Evolutionary conservation across 2,329 filamentous ascomycete genomes (phyloP).

Genomic region (Orbilia oligospora): DNA sequence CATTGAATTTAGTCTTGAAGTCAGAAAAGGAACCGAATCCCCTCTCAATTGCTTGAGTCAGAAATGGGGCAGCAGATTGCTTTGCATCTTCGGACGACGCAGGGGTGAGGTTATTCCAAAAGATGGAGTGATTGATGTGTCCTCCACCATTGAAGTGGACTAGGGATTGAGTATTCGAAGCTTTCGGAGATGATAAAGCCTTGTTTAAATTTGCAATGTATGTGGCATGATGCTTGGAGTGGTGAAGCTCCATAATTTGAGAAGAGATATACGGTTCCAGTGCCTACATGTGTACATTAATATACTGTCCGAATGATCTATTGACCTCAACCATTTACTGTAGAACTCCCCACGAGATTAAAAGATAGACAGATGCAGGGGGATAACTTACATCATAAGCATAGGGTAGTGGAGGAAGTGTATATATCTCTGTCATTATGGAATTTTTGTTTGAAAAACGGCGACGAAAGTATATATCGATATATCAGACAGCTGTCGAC

Average conservation of each 20-base stretch:
- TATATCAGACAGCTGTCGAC: too few relatives aligned
- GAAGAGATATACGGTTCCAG: constrained; percentile 81
- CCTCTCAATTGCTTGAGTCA: constrained; percentile 74
- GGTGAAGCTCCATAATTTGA: constrained; percentile 86
- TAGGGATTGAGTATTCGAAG: constrained; percentile 55
- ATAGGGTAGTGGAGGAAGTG: constrained; percentile 77
- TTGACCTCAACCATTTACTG: not conserved
- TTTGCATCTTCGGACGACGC: constrained; percentile 73
- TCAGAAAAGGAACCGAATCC: constrained; percentile 78
- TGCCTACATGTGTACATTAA: constrained; percentile 69
- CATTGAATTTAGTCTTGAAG: constrained; percentile 78
- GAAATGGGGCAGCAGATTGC: constrained; percentile 72
- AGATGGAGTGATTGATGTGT: constrained; percentile 92
- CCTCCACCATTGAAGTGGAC: constrained; percentile 93
- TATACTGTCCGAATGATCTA: too few relatives aligned
- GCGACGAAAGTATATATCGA: too few relatives aligned
- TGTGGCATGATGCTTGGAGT: constrained; percentile 83
- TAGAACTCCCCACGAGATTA: too few relatives aligned
- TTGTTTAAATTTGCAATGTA: constrained; percentile 83
- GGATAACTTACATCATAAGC: constrained; percentile 79
- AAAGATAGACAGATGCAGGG: too few relatives aligned
- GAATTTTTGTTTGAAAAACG: not conserved
- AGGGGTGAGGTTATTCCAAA: constrained; percentile 87
- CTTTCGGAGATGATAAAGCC: constrained; percentile 69
- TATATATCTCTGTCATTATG: constrained; percentile 68